phyloP scores from a whole-genome alignment of 2,329 filamentous ascomycete genomes.

The Neonectria faginata region DNA sequence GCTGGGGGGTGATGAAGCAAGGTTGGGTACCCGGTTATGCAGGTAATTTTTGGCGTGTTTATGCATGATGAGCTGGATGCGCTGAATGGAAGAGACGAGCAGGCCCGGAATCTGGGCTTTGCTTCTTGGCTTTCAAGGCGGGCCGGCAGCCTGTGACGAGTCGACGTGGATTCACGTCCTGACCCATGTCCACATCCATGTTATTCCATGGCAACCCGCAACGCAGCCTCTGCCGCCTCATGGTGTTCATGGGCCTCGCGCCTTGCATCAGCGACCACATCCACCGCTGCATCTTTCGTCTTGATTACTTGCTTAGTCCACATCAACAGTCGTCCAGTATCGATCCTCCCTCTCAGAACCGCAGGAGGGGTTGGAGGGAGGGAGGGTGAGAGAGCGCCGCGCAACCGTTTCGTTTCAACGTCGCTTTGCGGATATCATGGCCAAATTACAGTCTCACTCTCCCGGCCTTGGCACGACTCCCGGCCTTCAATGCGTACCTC shows the following conservation, averaged over 20 bases:
- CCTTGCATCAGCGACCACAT: neutral
- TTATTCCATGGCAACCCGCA: constrained; percentile 4
- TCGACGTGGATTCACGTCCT: constrained; percentile 1
- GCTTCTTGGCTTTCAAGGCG: constrained; percentile 1
- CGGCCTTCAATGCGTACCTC: constrained; percentile 28
- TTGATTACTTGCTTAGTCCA: neutral
- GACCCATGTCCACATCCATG: constrained; percentile 16
- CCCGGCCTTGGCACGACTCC: constrained; percentile 31
- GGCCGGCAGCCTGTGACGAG: constrained; percentile 23
- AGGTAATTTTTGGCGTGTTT: constrained; percentile 39
- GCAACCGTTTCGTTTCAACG: constrained; percentile 44
- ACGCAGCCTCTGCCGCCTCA: neutral
- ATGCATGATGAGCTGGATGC: constrained; percentile 55
- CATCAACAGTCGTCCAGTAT: neutral
- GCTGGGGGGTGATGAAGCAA: constrained; percentile 9
- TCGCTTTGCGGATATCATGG: constrained; percentile 38
- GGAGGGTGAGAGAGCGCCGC: constrained; percentile 11
- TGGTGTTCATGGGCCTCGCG: constrained; percentile 1
- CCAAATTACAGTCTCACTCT: constrained; percentile 40
- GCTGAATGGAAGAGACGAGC: constrained; percentile 16
- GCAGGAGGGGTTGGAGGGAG: constrained; percentile 6
- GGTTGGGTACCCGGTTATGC: constrained; percentile 23
- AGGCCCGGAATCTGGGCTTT: constrained; percentile 10
- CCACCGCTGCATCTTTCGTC: neutral
- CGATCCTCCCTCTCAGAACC: constrained; percentile 9